phyloP scores from a whole-genome alignment of 768 basidiomycete species.

The Rhodotorula paludigena region DNA sequence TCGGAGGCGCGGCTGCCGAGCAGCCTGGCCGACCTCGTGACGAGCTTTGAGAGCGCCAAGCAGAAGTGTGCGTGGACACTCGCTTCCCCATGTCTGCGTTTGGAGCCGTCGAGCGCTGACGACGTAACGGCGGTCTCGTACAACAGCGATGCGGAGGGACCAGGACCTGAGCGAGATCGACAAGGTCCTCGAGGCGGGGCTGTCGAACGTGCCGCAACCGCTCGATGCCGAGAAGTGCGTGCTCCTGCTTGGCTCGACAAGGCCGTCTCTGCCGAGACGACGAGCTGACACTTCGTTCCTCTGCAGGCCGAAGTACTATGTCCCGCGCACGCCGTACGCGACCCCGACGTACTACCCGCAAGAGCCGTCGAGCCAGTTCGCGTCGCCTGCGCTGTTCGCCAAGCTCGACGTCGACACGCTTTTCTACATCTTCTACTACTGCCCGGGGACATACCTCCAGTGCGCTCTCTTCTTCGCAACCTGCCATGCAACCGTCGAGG shows the following conservation, averaged over 20 bases:
- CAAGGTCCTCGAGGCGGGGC: constrained; percentile 88
- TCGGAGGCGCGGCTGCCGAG: constrained; percentile 60
- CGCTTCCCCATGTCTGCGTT: too few relatives aligned
- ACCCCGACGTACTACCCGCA: constrained; percentile 96
- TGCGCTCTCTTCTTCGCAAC: constrained; percentile 48
- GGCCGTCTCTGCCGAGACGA: too few relatives aligned
- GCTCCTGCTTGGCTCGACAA: too few relatives aligned
- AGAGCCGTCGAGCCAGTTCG: constrained; percentile 69
- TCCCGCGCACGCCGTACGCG: constrained; percentile 82
- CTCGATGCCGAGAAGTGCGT: constrained; percentile 87
- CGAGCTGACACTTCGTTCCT: too few relatives aligned
- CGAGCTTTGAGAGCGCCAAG: constrained; percentile 91
- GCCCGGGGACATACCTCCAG: constrained; percentile 97
- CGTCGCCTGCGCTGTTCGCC: constrained; percentile 74
- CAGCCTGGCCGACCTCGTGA: constrained; percentile 83
- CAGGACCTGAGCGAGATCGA: constrained; percentile 82
- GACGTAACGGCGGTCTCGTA: not conserved
- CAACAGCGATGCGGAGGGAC: constrained; percentile 43
- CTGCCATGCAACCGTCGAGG: not conserved
- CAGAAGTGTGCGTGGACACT: constrained; percentile 66
- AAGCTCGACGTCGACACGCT: constrained; percentile 94
- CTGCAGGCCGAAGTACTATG: constrained; percentile 87
- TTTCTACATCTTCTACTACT: constrained; percentile 98
- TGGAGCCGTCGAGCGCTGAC: not conserved
- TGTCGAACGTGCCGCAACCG: constrained; percentile 80